Evolutionary conservation across 2,329 filamentous ascomycete species (phyloP), one percentile per base, ranked within the genome.

Genomic region (Bipolaris gigantea): DNA sequence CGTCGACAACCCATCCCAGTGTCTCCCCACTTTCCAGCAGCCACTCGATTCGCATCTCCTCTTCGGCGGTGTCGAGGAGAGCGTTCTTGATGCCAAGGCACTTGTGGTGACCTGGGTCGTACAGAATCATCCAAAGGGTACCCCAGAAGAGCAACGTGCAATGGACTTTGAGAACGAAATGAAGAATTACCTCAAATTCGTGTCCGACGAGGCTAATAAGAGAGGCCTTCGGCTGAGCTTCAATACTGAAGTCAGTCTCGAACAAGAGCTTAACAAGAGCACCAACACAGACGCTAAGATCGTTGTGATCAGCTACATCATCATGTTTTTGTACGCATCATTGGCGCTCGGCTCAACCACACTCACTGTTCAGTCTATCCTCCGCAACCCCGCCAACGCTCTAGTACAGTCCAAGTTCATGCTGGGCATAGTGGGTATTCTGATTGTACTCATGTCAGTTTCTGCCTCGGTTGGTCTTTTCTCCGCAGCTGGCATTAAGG

Each of bases 201-300:
- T 92, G 1, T 91, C 96, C 73, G 78, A 83, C 13, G 92, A 99
- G 75, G 95, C 94, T 7, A 75, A 75, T 3, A 81, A 87, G 18
- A 86, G 89, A 43, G 92, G 92, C 1, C 82, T 99, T 9, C 84
- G 94, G 18, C 78, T 99, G 33, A 97, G 92, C 7, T 99, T 97
- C 81, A 96, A 87, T 45, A 96, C 94, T 0, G 94, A 99, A 76
- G 90, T 93, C 74, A 97, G 92, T 73, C 79, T 99, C 57, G 93
- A 97, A 72, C 84, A 97, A 71, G 94, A 99, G 71, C 81, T 99
- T 53, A 99, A 97, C 79, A 96, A 97, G 77, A 96, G 92, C 34
- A 97, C 92, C 45, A 99, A 99, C 74, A 97, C 94, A 0, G 94
- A 99, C 74, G 95, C 93, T 40, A 97, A 93, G 74, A 99, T 99